Percentiles rank a stretch among this genome's conserved stretches.
Evolutionary conservation across 2,329 filamentous ascomycete species (phyloP).

Genomic region (Curvularia spicifera): DNA sequence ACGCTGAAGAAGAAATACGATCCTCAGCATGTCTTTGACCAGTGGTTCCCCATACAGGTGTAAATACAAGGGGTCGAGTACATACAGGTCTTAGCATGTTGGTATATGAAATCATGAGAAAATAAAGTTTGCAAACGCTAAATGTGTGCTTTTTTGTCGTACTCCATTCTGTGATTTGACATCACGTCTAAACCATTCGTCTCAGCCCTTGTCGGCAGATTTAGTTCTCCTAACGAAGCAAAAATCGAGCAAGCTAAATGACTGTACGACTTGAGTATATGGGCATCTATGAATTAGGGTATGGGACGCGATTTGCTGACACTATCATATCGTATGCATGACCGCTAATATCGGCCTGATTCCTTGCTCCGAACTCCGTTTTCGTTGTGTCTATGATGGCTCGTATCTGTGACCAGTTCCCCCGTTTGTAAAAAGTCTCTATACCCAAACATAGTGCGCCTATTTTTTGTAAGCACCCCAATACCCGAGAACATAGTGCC

Average conservation of each 20-base stretch:
- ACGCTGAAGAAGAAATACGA: slow-evolving; percentile 37
- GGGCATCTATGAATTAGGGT: not conserved
- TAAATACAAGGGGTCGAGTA: not conserved
- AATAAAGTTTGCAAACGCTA: not conserved
- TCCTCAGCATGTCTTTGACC: slow-evolving; percentile 30
- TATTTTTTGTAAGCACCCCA: not conserved
- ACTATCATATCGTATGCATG: not conserved
- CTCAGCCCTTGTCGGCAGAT: not conserved
- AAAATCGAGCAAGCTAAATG: not conserved
- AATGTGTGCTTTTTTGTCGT: not conserved
- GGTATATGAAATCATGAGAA: not conserved
- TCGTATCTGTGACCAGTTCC: not conserved
- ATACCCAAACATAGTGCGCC: not conserved
- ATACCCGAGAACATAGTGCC: not conserved
- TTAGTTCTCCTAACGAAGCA: not conserved
- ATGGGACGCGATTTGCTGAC: not conserved
- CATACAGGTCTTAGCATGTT: not conserved
- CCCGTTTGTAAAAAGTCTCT: not conserved
- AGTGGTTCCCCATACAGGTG: slow-evolving; percentile 37
- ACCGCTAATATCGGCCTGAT: not conserved
- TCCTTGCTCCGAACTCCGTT: not conserved
- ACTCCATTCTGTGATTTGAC: not conserved
- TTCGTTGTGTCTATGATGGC: not conserved
- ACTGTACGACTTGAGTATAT: not conserved
- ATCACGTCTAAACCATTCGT: not conserved